Conservation (phyloP, 2,329 filamentous ascomycete genomes). For the Xenoacremonium recifei region DNA sequence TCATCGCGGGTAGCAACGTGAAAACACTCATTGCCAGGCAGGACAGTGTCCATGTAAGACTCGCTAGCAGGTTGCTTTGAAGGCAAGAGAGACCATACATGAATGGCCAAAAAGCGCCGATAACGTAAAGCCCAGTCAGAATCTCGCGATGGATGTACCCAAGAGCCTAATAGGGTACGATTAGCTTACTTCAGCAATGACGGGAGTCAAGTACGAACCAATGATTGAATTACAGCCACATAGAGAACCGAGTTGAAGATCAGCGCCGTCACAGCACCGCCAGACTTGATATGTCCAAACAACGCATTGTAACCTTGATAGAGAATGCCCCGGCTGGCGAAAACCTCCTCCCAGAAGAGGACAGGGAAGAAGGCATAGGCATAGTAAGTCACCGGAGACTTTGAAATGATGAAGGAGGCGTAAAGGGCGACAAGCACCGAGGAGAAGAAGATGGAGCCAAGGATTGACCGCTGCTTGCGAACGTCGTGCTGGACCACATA, state of each 20-base stretch:
- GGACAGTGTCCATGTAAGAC: conserved; percentile 69
- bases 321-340: conserved; percentile 71
- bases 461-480: conserved; percentile 59
- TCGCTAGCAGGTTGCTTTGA: conserved; percentile 60
- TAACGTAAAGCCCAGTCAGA: conserved; percentile 74
- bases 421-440: conserved; percentile 75
- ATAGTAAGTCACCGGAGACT: conserved; percentile 83
- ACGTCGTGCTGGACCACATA: conserved; percentile 76
- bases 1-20: conserved; percentile 83
- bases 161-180: conserved; percentile 61
- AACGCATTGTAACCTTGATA: conserved; percentile 64
- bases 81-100: conserved; percentile 74
- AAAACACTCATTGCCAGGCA: conserved; percentile 87
- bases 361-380: conserved; percentile 89
- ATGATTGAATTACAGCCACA: conserved; percentile 71
- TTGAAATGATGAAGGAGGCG: conserved; percentile 75
- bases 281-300: conserved; percentile 65
- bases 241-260: conserved; percentile 64
- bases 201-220: conserved; percentile 52
- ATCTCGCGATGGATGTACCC: conserved; percentile 91
- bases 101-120: conserved; percentile 76
- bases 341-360: conserved; percentile 95
- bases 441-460: conserved; percentile 66
- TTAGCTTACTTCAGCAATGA: neutral
- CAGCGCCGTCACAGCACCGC: conserved; percentile 57